Conservation (phyloP, 768 basidiomycete species). For the Asterophora lycoperdoides region DNA sequence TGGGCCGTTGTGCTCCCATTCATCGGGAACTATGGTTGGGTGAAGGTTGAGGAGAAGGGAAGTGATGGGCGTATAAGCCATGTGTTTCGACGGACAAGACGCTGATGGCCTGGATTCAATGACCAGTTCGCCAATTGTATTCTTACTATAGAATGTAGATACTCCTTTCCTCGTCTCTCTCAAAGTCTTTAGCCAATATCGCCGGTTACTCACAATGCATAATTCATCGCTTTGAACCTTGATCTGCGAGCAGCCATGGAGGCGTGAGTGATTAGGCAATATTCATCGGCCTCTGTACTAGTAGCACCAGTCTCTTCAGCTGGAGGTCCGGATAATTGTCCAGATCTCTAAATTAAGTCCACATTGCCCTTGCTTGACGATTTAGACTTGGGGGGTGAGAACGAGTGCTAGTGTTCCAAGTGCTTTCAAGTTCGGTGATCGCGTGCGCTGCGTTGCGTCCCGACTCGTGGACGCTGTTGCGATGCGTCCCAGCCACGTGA, state of each 20-base stretch:
- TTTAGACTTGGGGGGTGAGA: too few species aligned
- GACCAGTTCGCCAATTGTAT: not conserved
- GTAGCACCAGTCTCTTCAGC: not conserved
- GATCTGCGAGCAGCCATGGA: too few species aligned
- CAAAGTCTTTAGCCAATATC: not conserved
- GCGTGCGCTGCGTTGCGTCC: too few species aligned
- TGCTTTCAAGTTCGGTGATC: too few species aligned
- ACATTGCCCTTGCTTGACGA: too few species aligned
- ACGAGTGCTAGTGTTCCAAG: too few species aligned
- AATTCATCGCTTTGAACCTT: too few species aligned
- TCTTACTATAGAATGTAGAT: not conserved
- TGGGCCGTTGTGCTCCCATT: slow-evolving; percentile 12
- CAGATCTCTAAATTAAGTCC: too few species aligned
- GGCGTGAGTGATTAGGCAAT: too few species aligned
- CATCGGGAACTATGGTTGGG: slow-evolving; percentile 7
- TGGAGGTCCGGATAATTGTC: not conserved
- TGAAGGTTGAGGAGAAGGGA: slow-evolving; percentile 8
- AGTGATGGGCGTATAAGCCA: slow-evolving; percentile 8
- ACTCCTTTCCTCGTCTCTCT: not conserved
- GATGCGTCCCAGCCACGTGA: not conserved
- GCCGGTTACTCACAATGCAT: not conserved
- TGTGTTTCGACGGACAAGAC: slow-evolving; percentile 5
- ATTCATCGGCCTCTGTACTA: too few species aligned
- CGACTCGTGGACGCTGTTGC: too few species aligned
- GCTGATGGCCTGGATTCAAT: not conserved